Conservation (phyloP, 345 rosid species). For the sweet orange (Citrus sinensis) region DVS_A1.0 CM039168.1:811001-811500, state of each 20-base stretch:
- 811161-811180: not conserved
- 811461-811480: conserved; percentile 88
- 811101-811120: not conserved
- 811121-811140: not conserved
- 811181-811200: not conserved
- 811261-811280: conserved; percentile 19
- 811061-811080: not conserved
- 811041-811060: not conserved
- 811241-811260: not conserved
- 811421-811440: conserved; percentile 76
- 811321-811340: conserved; percentile 53
- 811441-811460: conserved; percentile 54
- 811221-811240: not conserved
- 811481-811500: conserved; percentile 67
- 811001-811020: not conserved
- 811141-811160: not conserved
- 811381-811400: conserved; percentile 59
- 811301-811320: conserved; percentile 60
- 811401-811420: conserved; percentile 65
- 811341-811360: conserved; percentile 66
- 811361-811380: conserved; percentile 41
- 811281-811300: conserved; percentile 58
- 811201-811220: not conserved
- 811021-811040: not conserved
- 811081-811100: not conserved